Conservation (phyloP, 257 asterid species). For the Solanum megistacrolobum region DNA sequence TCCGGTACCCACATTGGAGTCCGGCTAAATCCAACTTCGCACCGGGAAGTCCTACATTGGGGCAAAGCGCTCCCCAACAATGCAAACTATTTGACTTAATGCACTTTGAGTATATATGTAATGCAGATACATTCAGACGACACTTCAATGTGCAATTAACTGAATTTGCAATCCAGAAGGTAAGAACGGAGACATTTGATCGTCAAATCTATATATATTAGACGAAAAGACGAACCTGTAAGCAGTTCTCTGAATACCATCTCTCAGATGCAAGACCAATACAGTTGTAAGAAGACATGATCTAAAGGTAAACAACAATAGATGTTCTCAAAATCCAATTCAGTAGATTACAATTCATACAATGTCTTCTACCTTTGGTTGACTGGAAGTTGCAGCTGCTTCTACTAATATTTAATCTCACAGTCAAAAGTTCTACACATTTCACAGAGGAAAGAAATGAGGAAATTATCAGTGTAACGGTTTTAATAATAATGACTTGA, state of each 20-base stretch:
- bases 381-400: conserved; percentile 11
- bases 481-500: background rate
- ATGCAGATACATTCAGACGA: background rate
- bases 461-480: background rate
- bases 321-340: background rate
- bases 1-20: background rate
- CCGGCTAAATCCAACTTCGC: background rate
- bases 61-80: no score
- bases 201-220: background rate
- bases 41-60: background rate
- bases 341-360: background rate
- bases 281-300: background rate
- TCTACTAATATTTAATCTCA: background rate
- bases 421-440: background rate
- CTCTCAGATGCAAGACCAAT: background rate
- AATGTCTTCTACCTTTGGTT: conserved; percentile 3
- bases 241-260: background rate
- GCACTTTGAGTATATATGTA: background rate
- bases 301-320: background rate
- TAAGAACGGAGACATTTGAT: background rate
- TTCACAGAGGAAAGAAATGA: background rate
- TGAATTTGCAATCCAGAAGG: background rate
- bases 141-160: background rate
- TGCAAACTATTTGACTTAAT: background rate
- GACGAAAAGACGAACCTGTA: background rate